Evolutionary conservation across 768 basidiomycete genomes (phyloP), one percentile per base, ranked within the genome.

Genomic region (Pluteus cervinus): DNA sequence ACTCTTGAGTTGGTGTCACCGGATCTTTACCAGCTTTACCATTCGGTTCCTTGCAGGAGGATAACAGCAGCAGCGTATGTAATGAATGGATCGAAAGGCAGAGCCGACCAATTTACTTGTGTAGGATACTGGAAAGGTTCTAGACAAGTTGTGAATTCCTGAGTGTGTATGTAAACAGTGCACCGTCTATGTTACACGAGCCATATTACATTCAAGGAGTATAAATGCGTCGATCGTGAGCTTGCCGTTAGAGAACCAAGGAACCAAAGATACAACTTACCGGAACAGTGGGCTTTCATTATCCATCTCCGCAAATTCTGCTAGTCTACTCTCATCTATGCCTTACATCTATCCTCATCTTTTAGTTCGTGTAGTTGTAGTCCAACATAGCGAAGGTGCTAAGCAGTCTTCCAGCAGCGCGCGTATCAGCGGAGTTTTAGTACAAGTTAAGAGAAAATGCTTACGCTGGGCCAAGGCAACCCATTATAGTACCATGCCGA

Each of bases 31-130:
- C 86, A 18, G 85, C 79, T 41, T 89, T 87, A 54, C 96, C 88
- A 15, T 76, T 73, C 7, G 89, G 81, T 48, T 81, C 73, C 56
- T 87, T 80, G 39, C 94, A 98, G 81, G 66, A 94, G 94, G 51
- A 94, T 94, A 43, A 98, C 69, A 22, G 92, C 86, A 33, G 94
- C 94, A 41, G 75, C 79, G 58, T 89, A 97, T 4, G 93, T 76
- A 18, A 97, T 79, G 89, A 96, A 97, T 38, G 94, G 94, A 59
- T 98, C 94, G 0, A 92, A 93, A 41, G 36, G 94, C 93, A 38
- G 91, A 92, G 39, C 89, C 90, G 47, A 93, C 91, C 15, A 92
- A 73, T 62, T 93, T 89, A 41, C 87, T 86, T 15, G 90, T 86
- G 69, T 93, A n/a, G n/a, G n/a, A n/a, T n/a, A n/a, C n/a, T n/a